Percentiles rank a stretch among this genome's conserved stretches.
Evolutionary conservation across 148 eudicot species (phyloP).

Genomic region (Simmondsia chinensis): DNA sequence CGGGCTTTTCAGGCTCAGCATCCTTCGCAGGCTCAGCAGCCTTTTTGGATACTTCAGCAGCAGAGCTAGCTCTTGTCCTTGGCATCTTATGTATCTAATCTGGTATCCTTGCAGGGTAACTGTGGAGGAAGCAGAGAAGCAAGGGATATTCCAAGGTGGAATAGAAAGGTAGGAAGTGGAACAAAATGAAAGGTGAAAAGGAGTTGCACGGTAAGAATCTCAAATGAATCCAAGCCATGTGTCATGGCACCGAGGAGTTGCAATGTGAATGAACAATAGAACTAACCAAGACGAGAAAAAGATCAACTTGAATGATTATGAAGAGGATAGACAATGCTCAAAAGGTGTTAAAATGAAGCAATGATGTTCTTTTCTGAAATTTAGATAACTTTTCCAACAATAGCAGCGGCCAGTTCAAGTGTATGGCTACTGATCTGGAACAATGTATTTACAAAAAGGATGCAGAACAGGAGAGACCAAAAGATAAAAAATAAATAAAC

Average conservation of each 20-base stretch:
- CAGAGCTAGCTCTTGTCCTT: constrained; percentile 49
- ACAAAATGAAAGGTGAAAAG: constrained; percentile 62
- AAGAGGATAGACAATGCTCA: constrained; percentile 40
- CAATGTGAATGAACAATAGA: constrained; percentile 37
- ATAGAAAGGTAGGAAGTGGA: constrained; percentile 48
- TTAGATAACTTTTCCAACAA: constrained; percentile 25
- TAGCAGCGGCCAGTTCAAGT: constrained; percentile 22
- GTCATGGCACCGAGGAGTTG: constrained; percentile 52
- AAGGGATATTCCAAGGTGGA: constrained; percentile 65
- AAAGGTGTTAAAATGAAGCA: constrained; percentile 55
- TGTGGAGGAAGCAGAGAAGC: constrained; percentile 71
- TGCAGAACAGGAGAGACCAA: constrained; percentile 13
- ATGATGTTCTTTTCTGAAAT: constrained; percentile 25
- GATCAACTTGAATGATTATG: constrained; percentile 35
- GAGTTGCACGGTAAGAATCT: constrained; percentile 59
- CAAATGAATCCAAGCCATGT: constrained; percentile 69
- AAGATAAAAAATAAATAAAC: constrained; percentile 12
- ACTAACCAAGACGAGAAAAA: constrained; percentile 43
- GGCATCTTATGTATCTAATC: constrained; percentile 60
- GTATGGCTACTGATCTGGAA: constrained; percentile 26
- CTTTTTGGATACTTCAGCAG: constrained; percentile 33
- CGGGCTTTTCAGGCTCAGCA: constrained; percentile 31
- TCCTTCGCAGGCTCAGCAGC: constrained; percentile 28
- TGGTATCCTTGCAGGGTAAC: constrained; percentile 43
- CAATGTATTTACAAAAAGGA: constrained; percentile 28